Conservation (phyloP, 2,329 filamentous ascomycete genomes). For the Aureobasidium namibiae region DNA sequence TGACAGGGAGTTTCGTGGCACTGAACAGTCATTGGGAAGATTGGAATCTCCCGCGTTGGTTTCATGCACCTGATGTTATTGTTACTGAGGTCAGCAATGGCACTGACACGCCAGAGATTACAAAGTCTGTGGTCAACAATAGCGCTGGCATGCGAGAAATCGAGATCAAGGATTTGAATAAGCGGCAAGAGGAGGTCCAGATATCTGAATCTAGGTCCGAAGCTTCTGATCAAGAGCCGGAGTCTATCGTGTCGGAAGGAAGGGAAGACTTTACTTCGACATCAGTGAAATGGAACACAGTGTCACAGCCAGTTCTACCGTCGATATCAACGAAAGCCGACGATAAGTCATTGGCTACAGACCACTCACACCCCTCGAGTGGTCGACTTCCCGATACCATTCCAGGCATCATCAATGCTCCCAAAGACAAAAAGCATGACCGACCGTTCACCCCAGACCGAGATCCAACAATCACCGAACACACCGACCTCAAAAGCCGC, state of each 20-base stretch:
- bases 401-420: neutral
- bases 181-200: neutral
- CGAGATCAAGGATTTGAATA: neutral
- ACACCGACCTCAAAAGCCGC: neutral
- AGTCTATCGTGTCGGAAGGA: too few relatives aligned
- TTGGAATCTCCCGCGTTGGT: slow-evolving; percentile 25
- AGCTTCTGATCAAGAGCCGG: too few relatives aligned
- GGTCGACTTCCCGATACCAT: neutral
- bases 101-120: too few relatives aligned
- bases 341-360: too few relatives aligned
- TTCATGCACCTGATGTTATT: slow-evolving; percentile 15
- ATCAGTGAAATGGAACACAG: too few relatives aligned
- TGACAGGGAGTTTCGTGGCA: slow-evolving; percentile 22
- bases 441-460: neutral
- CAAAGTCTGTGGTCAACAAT: too few relatives aligned
- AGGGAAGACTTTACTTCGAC: too few relatives aligned
- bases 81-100: neutral
- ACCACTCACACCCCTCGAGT: neutral
- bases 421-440: neutral
- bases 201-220: too few relatives aligned
- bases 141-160: too few relatives aligned
- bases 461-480: neutral
- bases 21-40: slow-evolving; percentile 26
- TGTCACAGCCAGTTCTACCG: too few relatives aligned
- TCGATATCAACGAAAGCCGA: too few relatives aligned